Conservation (phyloP, 2,329 filamentous ascomycete genomes). For the Dothideomycetidae sp. region DNA sequence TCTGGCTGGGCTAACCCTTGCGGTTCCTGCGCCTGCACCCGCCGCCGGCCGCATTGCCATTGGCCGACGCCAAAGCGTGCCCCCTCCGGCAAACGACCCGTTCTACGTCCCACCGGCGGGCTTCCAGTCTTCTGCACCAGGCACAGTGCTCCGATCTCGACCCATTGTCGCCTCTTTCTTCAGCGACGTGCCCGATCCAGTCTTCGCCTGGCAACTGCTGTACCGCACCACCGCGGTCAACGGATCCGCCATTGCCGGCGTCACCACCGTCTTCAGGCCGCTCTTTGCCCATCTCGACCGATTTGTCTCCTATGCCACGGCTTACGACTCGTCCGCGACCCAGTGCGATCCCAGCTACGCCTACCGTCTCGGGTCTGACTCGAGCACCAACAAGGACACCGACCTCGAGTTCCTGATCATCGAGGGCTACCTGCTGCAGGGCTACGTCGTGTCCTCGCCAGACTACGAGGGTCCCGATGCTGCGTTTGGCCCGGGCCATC, state of each 20-base stretch:
- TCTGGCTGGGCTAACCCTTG: too few species aligned
- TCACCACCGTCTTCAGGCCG: slow-evolving; percentile 19
- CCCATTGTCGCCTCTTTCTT: slow-evolving; percentile 14
- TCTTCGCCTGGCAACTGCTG: slow-evolving; percentile 17
- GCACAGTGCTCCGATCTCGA: slow-evolving; percentile 15
- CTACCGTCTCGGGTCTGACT: slow-evolving; percentile 14
- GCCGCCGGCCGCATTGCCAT: too few species aligned
- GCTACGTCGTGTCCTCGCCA: slow-evolving; percentile 23
- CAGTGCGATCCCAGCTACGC: slow-evolving; percentile 28
- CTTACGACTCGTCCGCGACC: slow-evolving; percentile 23
- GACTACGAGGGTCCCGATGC: slow-evolving; percentile 29
- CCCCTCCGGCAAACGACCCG: slow-evolving; percentile 14
- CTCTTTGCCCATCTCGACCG: slow-evolving; percentile 14
- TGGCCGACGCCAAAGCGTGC: background rate
- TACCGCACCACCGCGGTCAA: slow-evolving; percentile 17
- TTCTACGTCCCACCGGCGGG: slow-evolving; percentile 18
- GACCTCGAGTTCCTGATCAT: slow-evolving; percentile 15
- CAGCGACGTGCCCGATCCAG: slow-evolving; percentile 15
- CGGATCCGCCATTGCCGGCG: slow-evolving; percentile 17
- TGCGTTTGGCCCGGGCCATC: slow-evolving; percentile 21
- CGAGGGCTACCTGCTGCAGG: slow-evolving; percentile 13
- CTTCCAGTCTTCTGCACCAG: slow-evolving; percentile 14
- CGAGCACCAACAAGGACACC: slow-evolving; percentile 16
- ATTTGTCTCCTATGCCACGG: slow-evolving; percentile 19
- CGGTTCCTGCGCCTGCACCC: too few species aligned